Percentiles rank a stretch among this genome's conserved stretches.
Evolutionary conservation across 345 rosid species (phyloP).

Genomic region (Brassica rapa): DNA sequence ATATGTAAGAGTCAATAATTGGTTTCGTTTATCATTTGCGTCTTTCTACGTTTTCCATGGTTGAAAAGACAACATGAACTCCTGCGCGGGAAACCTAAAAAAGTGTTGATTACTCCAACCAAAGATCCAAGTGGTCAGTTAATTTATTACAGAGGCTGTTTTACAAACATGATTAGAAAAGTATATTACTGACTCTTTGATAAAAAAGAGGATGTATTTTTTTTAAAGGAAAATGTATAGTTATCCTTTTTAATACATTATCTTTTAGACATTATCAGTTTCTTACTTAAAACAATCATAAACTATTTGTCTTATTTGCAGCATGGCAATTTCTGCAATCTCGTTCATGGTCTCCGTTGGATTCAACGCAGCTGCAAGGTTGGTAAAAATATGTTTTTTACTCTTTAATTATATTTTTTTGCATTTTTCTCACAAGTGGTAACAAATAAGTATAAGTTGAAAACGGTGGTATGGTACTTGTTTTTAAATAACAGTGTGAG

Average conservation of each 20-base stretch:
- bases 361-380: conserved; percentile 83
- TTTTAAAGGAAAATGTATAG: neutral
- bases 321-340: conserved; percentile 66
- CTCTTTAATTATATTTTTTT: neutral
- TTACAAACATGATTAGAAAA: neutral
- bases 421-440: no score
- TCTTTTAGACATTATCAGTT: neutral
- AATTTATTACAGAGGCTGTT: neutral
- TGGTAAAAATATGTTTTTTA: neutral
- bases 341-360: conserved; percentile 66
- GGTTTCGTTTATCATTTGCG: no score
- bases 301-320: conserved; percentile 26
- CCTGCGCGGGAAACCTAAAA: neutral
- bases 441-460: neutral
- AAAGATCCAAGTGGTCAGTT: neutral
- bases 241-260: neutral
- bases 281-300: neutral
- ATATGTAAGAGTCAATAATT: neutral
- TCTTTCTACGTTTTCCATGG: neutral
- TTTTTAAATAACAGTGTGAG: conserved; percentile 45
- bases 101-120: neutral
- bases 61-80: neutral
- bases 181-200: neutral
- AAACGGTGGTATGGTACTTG: neutral
- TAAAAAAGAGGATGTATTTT: neutral